phyloP scores from a whole-genome alignment of 768 basidiomycete genomes.

The Suillus brevipes region DNA sequence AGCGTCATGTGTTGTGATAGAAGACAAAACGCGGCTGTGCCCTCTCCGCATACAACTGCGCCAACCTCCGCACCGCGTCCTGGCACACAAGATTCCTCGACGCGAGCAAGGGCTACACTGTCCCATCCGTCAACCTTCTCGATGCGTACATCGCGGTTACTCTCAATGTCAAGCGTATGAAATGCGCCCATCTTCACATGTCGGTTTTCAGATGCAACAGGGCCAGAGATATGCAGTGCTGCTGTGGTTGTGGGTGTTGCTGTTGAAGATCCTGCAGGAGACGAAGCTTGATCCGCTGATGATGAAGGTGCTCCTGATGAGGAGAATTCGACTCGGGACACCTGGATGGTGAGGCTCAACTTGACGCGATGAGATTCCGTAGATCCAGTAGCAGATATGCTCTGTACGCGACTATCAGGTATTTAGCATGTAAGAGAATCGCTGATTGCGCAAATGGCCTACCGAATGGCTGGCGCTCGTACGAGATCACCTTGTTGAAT shows the following conservation, averaged over 20 bases:
- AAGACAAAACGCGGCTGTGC: slow-evolving; percentile 90
- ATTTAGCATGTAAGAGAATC: slow-evolving; percentile 11
- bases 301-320: slow-evolving; percentile 58
- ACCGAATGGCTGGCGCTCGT: slow-evolving; percentile 84
- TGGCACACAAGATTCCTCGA: slow-evolving; percentile 88
- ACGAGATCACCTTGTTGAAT: slow-evolving; percentile 88
- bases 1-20: slow-evolving; percentile 97
- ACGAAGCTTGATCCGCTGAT: slow-evolving; percentile 41
- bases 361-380: slow-evolving; percentile 88
- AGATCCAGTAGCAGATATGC: slow-evolving; percentile 88
- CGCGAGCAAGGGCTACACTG: slow-evolving; percentile 75
- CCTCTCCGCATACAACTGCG: slow-evolving; percentile 95
- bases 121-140: slow-evolving; percentile 93
- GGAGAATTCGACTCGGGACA: slow-evolving; percentile 79
- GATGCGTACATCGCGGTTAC: slow-evolving; percentile 86
- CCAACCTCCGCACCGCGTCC: slow-evolving; percentile 96
- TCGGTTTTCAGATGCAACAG: slow-evolving; percentile 81
- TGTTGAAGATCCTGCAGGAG: slow-evolving; percentile 26
- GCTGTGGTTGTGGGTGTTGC: slow-evolving; percentile 45
- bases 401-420: slow-evolving; percentile 74
- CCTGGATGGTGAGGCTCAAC: slow-evolving; percentile 80
- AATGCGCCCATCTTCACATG: slow-evolving; percentile 91
- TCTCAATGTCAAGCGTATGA: slow-evolving; percentile 93
- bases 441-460: slow-evolving; percentile 18
- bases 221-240: slow-evolving; percentile 82